These are phyloP conservation scores for Blastocystis sp. DNA, from an alignment of 352 stramenopile species.

Conservation along the genomic window DNA sequence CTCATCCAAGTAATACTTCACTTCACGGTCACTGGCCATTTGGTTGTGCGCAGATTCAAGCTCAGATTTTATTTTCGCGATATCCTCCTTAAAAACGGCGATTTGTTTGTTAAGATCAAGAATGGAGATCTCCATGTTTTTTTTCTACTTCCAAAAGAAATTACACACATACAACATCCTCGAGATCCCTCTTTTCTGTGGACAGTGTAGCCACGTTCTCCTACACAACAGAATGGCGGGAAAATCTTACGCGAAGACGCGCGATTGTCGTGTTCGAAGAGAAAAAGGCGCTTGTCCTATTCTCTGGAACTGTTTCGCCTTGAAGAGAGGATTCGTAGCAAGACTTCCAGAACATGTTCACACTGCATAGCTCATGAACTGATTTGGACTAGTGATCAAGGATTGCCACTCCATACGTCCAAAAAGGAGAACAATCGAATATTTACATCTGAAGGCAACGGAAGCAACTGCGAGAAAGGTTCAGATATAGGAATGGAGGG, in stretches of 20 bases:
- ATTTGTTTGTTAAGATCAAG: neutral
- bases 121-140: neutral
- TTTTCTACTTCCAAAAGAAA: neutral
- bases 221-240: neutral
- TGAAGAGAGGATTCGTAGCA: neutral
- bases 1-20: conserved; percentile 57
- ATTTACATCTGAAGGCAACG: neutral
- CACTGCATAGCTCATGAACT: neutral
- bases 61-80: neutral
- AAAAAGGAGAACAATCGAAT: neutral
- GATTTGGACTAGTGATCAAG: neutral
- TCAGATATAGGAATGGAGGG: neutral
- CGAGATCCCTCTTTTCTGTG: neutral
- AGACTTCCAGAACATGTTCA: neutral
- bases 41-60: conserved; percentile 17
- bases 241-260: neutral
- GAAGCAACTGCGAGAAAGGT: neutral
- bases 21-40: conserved; percentile 37
- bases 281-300: neutral
- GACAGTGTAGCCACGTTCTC: neutral
- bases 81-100: neutral
- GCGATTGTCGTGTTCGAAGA: neutral
- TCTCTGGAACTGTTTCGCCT: neutral
- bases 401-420: neutral
- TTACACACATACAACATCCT: neutral